A percentile compares a stretch with the other conserved stretches of the same genome.
These are phyloP conservation scores for Aspergillus fijiensis DNA, from an alignment of 2,329 filamentous ascomycete species.

Conservation along the genomic window DNA sequence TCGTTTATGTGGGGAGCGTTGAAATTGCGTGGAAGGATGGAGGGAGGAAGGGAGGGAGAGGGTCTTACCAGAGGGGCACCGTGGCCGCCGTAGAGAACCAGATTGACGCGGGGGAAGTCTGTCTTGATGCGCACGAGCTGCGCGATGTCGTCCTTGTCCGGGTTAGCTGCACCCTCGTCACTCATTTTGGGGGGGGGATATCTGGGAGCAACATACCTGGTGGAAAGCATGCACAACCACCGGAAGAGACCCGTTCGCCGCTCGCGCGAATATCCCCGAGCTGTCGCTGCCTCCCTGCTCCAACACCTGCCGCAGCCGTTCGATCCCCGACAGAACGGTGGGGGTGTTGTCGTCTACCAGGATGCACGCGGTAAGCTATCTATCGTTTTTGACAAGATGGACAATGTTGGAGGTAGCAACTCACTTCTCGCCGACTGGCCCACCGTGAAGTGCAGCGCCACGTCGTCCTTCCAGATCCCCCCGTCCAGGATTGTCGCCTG, in stretches of 20 bases:
- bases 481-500: neutral
- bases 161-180: neutral
- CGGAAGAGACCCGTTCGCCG: conserved; percentile 1
- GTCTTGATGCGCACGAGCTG: conserved; percentile 5
- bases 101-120: neutral
- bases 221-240: conserved; percentile 6
- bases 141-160: conserved; percentile 7
- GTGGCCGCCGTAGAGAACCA: conserved; percentile 5
- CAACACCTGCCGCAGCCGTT: neutral
- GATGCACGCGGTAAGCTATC: neutral
- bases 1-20: no score
- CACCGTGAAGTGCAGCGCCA: conserved; percentile 4
- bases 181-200: neutral
- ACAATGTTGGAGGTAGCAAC: neutral
- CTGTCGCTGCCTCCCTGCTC: neutral
- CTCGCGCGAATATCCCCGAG: neutral
- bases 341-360: neutral
- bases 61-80: neutral
- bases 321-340: neutral
- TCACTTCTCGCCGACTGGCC: conserved; percentile 3
- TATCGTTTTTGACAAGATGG: neutral
- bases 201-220: neutral
- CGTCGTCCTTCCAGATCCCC: neutral
- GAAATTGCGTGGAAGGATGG: no score
- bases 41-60: no score